Conservation (phyloP, 2,329 filamentous ascomycete genomes). For the Phialophora verrucosa region DNA sequence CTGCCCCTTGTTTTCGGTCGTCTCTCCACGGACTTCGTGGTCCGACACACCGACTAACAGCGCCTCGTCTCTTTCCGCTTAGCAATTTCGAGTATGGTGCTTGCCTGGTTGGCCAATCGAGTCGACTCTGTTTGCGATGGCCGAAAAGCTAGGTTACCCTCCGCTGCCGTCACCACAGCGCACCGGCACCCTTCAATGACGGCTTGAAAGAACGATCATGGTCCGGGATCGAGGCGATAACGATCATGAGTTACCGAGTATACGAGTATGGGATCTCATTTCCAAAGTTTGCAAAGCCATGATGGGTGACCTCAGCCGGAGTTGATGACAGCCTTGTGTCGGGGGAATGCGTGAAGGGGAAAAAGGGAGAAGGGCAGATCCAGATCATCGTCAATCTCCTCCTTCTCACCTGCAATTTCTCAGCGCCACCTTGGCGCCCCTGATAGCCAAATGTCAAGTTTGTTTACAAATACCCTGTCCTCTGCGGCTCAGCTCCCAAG, state of each 20-base stretch:
- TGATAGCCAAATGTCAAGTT: not conserved
- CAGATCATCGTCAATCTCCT: slow-evolving; percentile 11
- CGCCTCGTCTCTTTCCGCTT: slow-evolving; percentile 17
- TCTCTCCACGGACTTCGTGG: slow-evolving; percentile 34
- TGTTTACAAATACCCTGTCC: not conserved
- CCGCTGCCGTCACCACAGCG: not conserved
- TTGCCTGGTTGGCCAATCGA: not conserved
- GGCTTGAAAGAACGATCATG: slow-evolving; percentile 2
- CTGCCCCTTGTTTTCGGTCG: slow-evolving; percentile 13
- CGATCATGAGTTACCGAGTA: not conserved
- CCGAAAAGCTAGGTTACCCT: not conserved
- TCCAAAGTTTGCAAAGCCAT: not conserved
- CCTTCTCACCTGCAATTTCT: slow-evolving; percentile 21
- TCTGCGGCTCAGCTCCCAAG: not conserved
- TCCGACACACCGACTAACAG: slow-evolving; percentile 30
- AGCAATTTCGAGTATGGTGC: slow-evolving; percentile 5
- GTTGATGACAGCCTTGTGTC: slow-evolving; percentile 1
- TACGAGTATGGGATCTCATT: not conserved
- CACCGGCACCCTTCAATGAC: not conserved
- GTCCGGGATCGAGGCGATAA: not conserved
- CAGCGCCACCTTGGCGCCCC: slow-evolving; percentile 24
- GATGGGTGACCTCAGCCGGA: not conserved
- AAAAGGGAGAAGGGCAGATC: not conserved
- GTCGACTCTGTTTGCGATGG: not conserved
- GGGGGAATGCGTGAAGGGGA: not conserved